Conservation (phyloP, 805 yeast species). For the Candida qinlingensis region DNA sequence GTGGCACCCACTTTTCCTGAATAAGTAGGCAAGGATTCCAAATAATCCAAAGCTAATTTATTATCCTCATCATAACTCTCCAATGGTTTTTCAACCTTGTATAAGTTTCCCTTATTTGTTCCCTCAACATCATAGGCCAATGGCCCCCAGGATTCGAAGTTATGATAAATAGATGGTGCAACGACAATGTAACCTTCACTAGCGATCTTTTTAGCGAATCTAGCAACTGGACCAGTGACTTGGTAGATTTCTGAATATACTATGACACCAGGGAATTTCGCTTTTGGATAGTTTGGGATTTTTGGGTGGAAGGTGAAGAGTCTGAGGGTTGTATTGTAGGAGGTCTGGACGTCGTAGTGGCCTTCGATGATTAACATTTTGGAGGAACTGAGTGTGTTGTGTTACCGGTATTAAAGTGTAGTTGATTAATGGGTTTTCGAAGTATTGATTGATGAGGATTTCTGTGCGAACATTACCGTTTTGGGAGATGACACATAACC, state of each 20-base stretch:
- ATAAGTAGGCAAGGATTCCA: conserved; percentile 52
- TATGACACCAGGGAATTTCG: conserved; percentile 75
- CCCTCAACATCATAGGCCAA: conserved; percentile 67
- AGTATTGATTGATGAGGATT: too few relatives aligned
- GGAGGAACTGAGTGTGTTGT: background rate
- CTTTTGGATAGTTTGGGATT: conserved; percentile 68
- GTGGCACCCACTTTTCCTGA: conserved; percentile 75
- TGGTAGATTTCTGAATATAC: conserved; percentile 80
- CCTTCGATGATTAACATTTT: conserved; percentile 65
- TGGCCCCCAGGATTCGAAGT: conserved; percentile 59
- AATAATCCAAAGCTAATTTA: conserved; percentile 56
- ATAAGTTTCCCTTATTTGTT: conserved; percentile 67
- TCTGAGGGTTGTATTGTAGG: conserved; percentile 62
- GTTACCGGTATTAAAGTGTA: too few relatives aligned
- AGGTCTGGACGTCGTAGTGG: conserved; percentile 58
- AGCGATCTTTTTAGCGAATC: conserved; percentile 75
- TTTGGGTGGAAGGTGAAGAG: conserved; percentile 62
- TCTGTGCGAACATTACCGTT: background rate
- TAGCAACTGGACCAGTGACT: conserved; percentile 74
- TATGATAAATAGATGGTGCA: conserved; percentile 78
- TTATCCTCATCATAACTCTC: conserved; percentile 75
- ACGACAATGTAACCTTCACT: conserved; percentile 75
- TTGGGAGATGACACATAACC: conserved; percentile 16
- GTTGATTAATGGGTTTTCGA: too few relatives aligned
- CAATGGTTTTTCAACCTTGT: conserved; percentile 61